phyloP scores from a whole-genome alignment of 2,329 filamentous ascomycete species.

The Aspergillus sp. region DNA sequence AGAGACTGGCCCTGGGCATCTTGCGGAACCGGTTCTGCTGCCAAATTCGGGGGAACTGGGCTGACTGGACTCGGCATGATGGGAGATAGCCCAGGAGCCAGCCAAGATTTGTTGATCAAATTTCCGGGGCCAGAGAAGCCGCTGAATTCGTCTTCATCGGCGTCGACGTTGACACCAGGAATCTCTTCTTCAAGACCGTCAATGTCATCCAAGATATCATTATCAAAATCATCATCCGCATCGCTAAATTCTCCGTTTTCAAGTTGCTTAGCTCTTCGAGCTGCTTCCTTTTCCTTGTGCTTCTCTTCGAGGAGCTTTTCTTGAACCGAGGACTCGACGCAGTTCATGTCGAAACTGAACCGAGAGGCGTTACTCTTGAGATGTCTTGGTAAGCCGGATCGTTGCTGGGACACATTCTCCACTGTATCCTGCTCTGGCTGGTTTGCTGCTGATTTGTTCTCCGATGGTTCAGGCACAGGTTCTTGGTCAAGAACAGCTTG shows the following conservation, averaged over 20 bases:
- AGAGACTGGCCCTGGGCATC: background rate
- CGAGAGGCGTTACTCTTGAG: slow-evolving; percentile 56
- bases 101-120: slow-evolving; percentile 25
- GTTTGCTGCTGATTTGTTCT: slow-evolving; percentile 2
- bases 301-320: slow-evolving; percentile 61
- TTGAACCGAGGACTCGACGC: slow-evolving; percentile 53
- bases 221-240: slow-evolving; percentile 41
- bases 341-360: slow-evolving; percentile 62
- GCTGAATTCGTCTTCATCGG: slow-evolving; percentile 33
- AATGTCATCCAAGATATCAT: slow-evolving; percentile 39
- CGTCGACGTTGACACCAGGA: slow-evolving; percentile 45
- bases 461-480: slow-evolving; percentile 1
- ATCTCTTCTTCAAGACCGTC: slow-evolving; percentile 45
- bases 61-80: slow-evolving; percentile 29
- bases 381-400: slow-evolving; percentile 39
- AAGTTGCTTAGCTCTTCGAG: slow-evolving; percentile 27
- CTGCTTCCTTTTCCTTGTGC: slow-evolving; percentile 52
- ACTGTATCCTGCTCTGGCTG: slow-evolving; percentile 25
- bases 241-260: slow-evolving; percentile 32
- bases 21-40: background rate
- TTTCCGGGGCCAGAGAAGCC: slow-evolving; percentile 20
- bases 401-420: slow-evolving; percentile 23
- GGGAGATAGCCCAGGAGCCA: slow-evolving; percentile 31
- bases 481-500: slow-evolving; percentile 3
- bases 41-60: slow-evolving; percentile 14